Evolutionary conservation across 2,329 filamentous ascomycete species (phyloP).

Genomic region (Colletotrichum sp.): DNA sequence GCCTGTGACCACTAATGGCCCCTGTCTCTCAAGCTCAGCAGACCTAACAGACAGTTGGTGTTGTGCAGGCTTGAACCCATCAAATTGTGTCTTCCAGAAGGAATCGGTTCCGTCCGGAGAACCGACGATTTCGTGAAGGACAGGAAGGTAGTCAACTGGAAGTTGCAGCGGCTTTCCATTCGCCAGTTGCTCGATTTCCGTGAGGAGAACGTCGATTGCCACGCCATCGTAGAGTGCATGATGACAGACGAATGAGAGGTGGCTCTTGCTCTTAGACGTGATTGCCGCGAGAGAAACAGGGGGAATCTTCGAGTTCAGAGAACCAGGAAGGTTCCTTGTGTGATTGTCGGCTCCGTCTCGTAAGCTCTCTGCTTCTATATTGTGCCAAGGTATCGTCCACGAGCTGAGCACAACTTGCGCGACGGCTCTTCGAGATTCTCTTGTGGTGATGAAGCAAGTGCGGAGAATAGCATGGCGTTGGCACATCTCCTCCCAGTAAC

Average conservation of each 20-base stretch:
- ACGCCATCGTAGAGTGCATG: constrained; percentile 89
- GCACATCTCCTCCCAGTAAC: constrained; percentile 68
- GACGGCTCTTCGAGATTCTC: constrained; percentile 65
- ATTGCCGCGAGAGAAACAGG: constrained; percentile 53
- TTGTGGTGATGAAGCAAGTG: constrained; percentile 75
- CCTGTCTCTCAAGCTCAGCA: not conserved
- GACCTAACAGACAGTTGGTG: not conserved
- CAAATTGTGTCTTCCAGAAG: constrained; percentile 71
- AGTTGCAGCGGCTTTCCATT: constrained; percentile 48
- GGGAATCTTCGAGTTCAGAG: constrained; percentile 49
- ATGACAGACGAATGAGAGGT: constrained; percentile 64
- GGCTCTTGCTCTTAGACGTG: constrained; percentile 29
- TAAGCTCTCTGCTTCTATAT: constrained; percentile 36
- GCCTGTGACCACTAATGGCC: not conserved
- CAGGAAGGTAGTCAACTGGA: constrained; percentile 63
- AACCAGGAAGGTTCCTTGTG: constrained; percentile 38
- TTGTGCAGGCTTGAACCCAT: constrained; percentile 46
- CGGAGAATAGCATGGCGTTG: constrained; percentile 77
- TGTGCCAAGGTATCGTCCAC: constrained; percentile 46
- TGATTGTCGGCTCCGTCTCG: constrained; percentile 44
- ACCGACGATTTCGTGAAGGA: constrained; percentile 64
- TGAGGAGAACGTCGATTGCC: constrained; percentile 72
- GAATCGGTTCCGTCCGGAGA: constrained; percentile 53
- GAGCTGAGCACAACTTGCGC: constrained; percentile 72
- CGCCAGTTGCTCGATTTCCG: constrained; percentile 71